A percentile compares a stretch with the other conserved stretches of the same genome.
These are phyloP conservation scores for Aspergillus carlsbadensis DNA, from an alignment of 495 filamentous ascomycete genomes.

Conservation along the genomic window DNA sequence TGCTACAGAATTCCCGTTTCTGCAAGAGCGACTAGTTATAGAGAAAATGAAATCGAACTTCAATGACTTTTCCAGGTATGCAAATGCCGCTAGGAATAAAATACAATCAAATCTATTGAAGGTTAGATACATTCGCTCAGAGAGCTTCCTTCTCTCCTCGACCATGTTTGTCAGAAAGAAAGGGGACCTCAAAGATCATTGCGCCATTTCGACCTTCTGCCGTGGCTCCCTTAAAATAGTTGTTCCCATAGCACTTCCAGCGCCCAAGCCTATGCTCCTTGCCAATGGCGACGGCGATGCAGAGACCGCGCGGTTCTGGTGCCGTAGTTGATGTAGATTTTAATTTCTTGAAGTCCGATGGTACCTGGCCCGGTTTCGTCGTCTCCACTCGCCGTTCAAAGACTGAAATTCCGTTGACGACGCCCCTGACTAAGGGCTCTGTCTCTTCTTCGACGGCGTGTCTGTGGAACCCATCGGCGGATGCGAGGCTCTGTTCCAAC, in stretches of 20 bases:
- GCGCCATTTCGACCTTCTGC: slow-evolving; percentile 71
- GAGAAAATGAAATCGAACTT: not conserved
- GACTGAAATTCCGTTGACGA: slow-evolving; percentile 82
- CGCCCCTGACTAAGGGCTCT: slow-evolving; percentile 58
- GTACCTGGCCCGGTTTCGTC: slow-evolving; percentile 23
- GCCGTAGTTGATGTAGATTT: slow-evolving; percentile 48
- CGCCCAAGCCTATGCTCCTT: slow-evolving; percentile 82
- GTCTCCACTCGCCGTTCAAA: slow-evolving; percentile 60
- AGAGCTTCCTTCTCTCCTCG: not conserved
- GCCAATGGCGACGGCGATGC: slow-evolving; percentile 77
- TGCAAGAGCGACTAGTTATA: too few relatives aligned
- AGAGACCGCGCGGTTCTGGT: slow-evolving; percentile 59
- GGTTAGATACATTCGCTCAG: slow-evolving; percentile 10
- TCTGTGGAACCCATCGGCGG: not conserved
- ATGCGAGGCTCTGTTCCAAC: slow-evolving; percentile 34
- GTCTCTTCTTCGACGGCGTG: slow-evolving; percentile 17
- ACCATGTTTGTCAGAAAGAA: slow-evolving; percentile 22
- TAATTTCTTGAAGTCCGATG: slow-evolving; percentile 43
- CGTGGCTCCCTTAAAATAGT: slow-evolving; percentile 41
- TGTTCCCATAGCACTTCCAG: slow-evolving; percentile 59
- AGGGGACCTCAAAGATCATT: slow-evolving; percentile 75
- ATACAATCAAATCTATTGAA: slow-evolving; percentile 14
- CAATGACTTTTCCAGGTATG: slow-evolving; percentile 14
- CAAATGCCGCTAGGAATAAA: slow-evolving; percentile 22
- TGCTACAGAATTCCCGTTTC: too few relatives aligned